Base-by-base conservation (phyloP, 2,329 filamentous ascomycete species). In the Fusarium sp. region DNA sequence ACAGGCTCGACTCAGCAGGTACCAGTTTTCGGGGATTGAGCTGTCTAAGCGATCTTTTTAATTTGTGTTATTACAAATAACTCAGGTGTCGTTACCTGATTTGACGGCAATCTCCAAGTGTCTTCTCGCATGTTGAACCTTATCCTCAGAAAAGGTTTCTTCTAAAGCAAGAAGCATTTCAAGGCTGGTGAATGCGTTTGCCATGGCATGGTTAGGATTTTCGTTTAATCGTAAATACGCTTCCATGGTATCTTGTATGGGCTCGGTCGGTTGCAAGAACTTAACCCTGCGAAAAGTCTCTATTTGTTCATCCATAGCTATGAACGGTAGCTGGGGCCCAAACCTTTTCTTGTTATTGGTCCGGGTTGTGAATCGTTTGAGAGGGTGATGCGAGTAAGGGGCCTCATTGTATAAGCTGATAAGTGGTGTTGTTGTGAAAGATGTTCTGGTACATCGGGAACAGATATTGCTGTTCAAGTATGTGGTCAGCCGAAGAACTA, bases 311-410 rank as follows among this genome's bases (percentile, higher is more conserved):
- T 41, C 29, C 15, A 25, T 9, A 3, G 8, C 17, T 11, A 31
- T 39, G 1, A n/a, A 18, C 1, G 44, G 44, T 4, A 50, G 11
- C 4, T 39, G 8, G n/a, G 55, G n/a, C 2, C 27, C 15, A 15
- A 50, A 17, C 1, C 20, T 20, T 11, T 1, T 25, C 22, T 58
- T 27, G 1, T 2, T 13, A 3, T 5, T 10, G 5, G 7, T 35
- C 12, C 2, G n/a, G 3, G 15, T 39, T 13, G 15, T 17, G 9
- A 25, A 50, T 18, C 15, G 15, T 4, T 31, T 2, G 1, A 7
- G 17, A 3, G 25, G 13, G 9, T 17, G 2, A 22, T 7, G 15
- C n/a, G 20, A 14, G 22, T 14, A 25, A 15, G 18, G 3, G 8
- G 27, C 35, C 4, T 31, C 25, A 4, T n/a, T 15, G 11, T 41